Evolutionary conservation across 768 basidiomycete species (phyloP), one percentile per base, ranked within the genome.

Genomic region (Rhodocollybia butyracea): DNA sequence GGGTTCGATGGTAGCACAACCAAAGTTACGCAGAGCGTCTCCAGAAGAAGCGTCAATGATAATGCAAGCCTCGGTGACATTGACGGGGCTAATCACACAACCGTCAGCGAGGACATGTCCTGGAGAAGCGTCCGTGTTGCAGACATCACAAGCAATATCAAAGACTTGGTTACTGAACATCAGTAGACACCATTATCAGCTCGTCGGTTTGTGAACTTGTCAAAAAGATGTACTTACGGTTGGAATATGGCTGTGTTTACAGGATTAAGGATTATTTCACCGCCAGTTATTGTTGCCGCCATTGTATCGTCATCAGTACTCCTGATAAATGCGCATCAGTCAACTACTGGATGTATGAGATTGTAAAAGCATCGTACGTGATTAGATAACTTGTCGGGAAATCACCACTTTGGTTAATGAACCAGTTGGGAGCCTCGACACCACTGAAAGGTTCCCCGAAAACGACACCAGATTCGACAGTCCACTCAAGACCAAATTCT

Each of bases 311-410:
- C 21, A 17, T 52, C 40, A n/a, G n/a, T n/a, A n/a, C n/a, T n/a
- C n/a, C n/a, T n/a, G n/a, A n/a, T n/a, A n/a, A n/a, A n/a, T n/a
- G n/a, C n/a, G n/a, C n/a, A n/a, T n/a, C n/a, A n/a, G n/a, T n/a
- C n/a, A n/a, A n/a, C n/a, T n/a, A n/a, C n/a, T n/a, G n/a, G n/a
- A n/a, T n/a, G n/a, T n/a, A n/a, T n/a, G n/a, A n/a, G n/a, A n/a
- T n/a, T n/a, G n/a, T n/a, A n/a, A n/a, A n/a, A n/a, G n/a, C n/a
- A n/a, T n/a, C n/a, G n/a, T n/a, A 52, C 51, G 38, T 52, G 21
- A 52, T 52, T n/a, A 52, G 19, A 40, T 52, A 52, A 17, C 51
- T 52, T 17, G 51, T 39, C 24, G 36, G 38, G 21, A 7, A 52
- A 10, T 52, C 21, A 13, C 51, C 51, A 41, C 27, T 52, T 41